These are phyloP conservation scores for Clavispora vitiphila DNA, from an alignment of 805 yeast genomes.

Conservation along the genomic window DNA sequence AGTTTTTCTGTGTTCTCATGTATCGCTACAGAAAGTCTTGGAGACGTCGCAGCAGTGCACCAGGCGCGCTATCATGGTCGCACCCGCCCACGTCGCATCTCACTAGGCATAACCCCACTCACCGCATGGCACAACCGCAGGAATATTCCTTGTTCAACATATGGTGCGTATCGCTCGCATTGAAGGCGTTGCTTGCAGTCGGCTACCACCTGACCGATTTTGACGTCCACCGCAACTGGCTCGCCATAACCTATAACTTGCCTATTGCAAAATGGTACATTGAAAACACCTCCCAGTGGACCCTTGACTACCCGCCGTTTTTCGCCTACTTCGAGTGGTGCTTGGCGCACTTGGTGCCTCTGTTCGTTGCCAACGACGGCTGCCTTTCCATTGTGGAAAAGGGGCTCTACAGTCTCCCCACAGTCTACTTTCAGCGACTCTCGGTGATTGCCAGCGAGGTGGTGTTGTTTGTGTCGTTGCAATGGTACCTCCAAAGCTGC, in stretches of 20 bases:
- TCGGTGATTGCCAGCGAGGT: constrained; percentile 79
- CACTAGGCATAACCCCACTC: too few relatives aligned
- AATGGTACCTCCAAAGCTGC: constrained; percentile 59
- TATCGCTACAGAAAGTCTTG: too few relatives aligned
- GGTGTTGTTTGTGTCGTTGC: constrained; percentile 63
- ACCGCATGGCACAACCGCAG: background rate
- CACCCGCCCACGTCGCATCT: too few relatives aligned
- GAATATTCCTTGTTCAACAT: constrained; percentile 27
- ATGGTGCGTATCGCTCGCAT: constrained; percentile 32
- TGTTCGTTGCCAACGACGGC: constrained; percentile 61
- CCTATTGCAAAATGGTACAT: constrained; percentile 81
- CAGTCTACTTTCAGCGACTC: constrained; percentile 72
- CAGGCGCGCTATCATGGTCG: too few relatives aligned
- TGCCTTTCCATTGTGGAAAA: constrained; percentile 62
- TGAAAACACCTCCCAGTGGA: constrained; percentile 82
- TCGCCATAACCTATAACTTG: constrained; percentile 75
- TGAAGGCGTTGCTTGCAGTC: constrained; percentile 34
- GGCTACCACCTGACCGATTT: constrained; percentile 94
- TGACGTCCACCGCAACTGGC: constrained; percentile 97
- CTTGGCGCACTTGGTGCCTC: constrained; percentile 68
- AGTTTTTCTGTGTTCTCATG: too few relatives aligned
- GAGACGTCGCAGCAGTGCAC: too few relatives aligned
- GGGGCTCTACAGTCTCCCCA: constrained; percentile 73
- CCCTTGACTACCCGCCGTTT: constrained; percentile 95
- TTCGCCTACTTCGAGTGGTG: constrained; percentile 94